phyloP scores from a whole-genome alignment of 1,139 yeast species.

The Geotrichum cucujoidarum region DNA sequence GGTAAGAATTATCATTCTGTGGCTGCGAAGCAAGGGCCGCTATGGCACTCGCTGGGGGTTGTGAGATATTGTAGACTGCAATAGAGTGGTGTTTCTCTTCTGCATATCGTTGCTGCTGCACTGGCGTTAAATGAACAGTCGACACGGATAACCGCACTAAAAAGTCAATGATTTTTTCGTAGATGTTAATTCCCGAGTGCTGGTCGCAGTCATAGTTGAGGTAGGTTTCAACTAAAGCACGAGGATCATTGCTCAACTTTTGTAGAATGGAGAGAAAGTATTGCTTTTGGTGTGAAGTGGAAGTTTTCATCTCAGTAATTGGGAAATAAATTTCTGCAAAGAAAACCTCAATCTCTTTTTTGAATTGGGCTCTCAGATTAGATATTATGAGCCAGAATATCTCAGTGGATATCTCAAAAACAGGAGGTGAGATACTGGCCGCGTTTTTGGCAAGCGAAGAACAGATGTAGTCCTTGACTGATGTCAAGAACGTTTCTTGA shows the following conservation, averaged over 20 bases:
- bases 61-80: constrained; percentile 68
- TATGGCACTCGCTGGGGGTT: constrained; percentile 71
- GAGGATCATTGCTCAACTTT: constrained; percentile 79
- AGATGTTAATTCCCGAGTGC: constrained; percentile 71
- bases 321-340: constrained; percentile 92
- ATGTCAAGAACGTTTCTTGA: constrained; percentile 62
- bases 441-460: constrained; percentile 85
- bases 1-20: constrained; percentile 34
- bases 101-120: constrained; percentile 61
- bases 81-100: constrained; percentile 59
- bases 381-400: constrained; percentile 87
- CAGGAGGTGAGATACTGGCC: constrained; percentile 85
- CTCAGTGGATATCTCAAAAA: constrained; percentile 86
- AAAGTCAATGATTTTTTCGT: constrained; percentile 75
- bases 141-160: constrained; percentile 68
- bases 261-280: constrained; percentile 75
- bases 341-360: constrained; percentile 88
- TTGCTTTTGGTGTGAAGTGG: constrained; percentile 88
- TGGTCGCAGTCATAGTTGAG: constrained; percentile 91
- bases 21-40: constrained; percentile 56
- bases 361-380: constrained; percentile 79
- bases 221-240: constrained; percentile 86
- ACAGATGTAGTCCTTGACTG: constrained; percentile 80
- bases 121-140: constrained; percentile 64
- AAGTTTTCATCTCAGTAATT: constrained; percentile 83